Conservation (phyloP, 768 basidiomycete species). For the Jaapia argillacea region DNA sequence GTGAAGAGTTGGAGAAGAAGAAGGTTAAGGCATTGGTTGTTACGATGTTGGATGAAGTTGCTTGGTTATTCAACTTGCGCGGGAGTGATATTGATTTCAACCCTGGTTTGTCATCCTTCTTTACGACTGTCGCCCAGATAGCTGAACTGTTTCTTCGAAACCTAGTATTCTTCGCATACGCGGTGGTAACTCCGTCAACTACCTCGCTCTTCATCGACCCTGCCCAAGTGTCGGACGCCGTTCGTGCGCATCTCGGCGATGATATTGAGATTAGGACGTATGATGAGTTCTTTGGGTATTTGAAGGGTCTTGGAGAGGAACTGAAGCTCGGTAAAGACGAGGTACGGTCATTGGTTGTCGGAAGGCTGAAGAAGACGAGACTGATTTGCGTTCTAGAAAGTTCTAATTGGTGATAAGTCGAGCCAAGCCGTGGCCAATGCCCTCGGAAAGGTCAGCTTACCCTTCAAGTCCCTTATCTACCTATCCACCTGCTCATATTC, state of each 20-base stretch:
- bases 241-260: slow-evolving; percentile 42
- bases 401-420: slow-evolving; percentile 68
- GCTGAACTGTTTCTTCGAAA: not conserved
- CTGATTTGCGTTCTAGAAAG: slow-evolving; percentile 33
- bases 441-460: slow-evolving; percentile 49
- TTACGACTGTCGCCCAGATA: not conserved
- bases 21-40: slow-evolving; percentile 68
- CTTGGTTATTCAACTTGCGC: slow-evolving; percentile 90
- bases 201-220: slow-evolving; percentile 64
- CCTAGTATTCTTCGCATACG: slow-evolving; percentile 87
- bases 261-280: slow-evolving; percentile 67
- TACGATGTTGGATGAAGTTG: slow-evolving; percentile 88
- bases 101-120: slow-evolving; percentile 30
- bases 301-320: slow-evolving; percentile 37
- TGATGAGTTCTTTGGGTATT: slow-evolving; percentile 50
- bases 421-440: slow-evolving; percentile 78
- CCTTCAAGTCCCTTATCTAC: too few relatives aligned
- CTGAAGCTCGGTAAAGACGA: slow-evolving; percentile 23
- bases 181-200: slow-evolving; percentile 50
- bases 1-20: slow-evolving; percentile 55
- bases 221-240: slow-evolving; percentile 33
- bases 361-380: not conserved
- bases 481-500: not conserved
- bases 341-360: slow-evolving; percentile 4
- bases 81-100: slow-evolving; percentile 91